Conservation (phyloP, 1,284 basidiomycete species). For the Volvariella volvacea region DNA sequence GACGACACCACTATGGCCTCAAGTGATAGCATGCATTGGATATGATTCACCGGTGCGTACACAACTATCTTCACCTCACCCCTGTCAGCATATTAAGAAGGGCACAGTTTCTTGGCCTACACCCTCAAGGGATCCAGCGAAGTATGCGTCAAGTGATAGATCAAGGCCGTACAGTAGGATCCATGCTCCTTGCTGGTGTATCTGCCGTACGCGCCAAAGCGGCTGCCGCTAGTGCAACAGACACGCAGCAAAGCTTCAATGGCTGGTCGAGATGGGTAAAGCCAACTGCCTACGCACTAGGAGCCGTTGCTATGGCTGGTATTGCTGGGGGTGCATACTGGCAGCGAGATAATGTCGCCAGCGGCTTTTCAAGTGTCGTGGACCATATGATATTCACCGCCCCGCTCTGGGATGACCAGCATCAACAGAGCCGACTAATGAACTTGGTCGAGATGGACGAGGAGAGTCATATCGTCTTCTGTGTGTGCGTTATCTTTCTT, state of each 20-base stretch:
- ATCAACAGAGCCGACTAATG: slow-evolving; percentile 57
- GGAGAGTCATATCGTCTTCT: slow-evolving; percentile 62
- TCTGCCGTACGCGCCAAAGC: slow-evolving; percentile 32
- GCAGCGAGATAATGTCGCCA: slow-evolving; percentile 64
- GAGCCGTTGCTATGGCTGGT: slow-evolving; percentile 73
- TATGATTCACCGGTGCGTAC: slow-evolving; percentile 84
- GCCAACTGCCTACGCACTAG: slow-evolving; percentile 56
- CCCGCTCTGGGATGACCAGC: slow-evolving; percentile 78
- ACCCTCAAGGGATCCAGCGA: slow-evolving; percentile 86
- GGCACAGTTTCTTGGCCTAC: slow-evolving; percentile 74
- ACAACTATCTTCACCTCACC: slow-evolving; percentile 3
- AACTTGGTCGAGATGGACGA: slow-evolving; percentile 53
- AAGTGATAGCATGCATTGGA: slow-evolving; percentile 74
- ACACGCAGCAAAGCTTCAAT: slow-evolving; percentile 16
- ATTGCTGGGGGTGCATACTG: slow-evolving; percentile 83
- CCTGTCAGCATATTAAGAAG: slow-evolving; percentile 6
- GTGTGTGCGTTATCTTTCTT: slow-evolving; percentile 50
- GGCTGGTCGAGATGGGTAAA: slow-evolving; percentile 55
- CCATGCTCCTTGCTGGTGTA: slow-evolving; percentile 46
- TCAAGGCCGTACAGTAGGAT: slow-evolving; percentile 60
- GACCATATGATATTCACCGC: slow-evolving; percentile 92
- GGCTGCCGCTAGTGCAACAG: slow-evolving; percentile 20
- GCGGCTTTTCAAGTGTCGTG: slow-evolving; percentile 70
- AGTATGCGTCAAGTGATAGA: slow-evolving; percentile 71
- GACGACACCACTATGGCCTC: slow-evolving; percentile 70